Evolutionary conservation across 768 basidiomycete genomes (phyloP).

Genomic region (Kwoniella sp.): DNA sequence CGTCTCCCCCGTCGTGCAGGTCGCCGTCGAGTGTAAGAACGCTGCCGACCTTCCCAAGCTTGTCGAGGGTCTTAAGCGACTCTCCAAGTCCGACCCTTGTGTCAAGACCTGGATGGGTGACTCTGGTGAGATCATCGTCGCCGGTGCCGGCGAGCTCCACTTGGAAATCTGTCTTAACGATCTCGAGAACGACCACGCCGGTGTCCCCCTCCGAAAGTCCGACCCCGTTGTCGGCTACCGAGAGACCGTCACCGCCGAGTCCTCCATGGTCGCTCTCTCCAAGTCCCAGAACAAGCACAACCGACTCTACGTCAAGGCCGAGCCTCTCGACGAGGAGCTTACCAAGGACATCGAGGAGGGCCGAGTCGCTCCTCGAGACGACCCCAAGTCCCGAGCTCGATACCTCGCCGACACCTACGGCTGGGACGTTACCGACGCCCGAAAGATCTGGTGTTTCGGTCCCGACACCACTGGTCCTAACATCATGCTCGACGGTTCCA

Average conservation of each 20-base stretch:
- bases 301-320: constrained; percentile 89
- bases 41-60: constrained; percentile 98
- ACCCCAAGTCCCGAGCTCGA: constrained; percentile 96
- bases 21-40: constrained; percentile 99
- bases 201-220: constrained; percentile 97
- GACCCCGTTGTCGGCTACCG: constrained; percentile 93
- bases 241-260: constrained; percentile 96
- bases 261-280: constrained; percentile 90
- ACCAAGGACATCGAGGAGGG: constrained; percentile 89
- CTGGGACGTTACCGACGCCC: constrained; percentile 98
- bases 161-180: constrained; percentile 99
- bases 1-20: constrained; percentile 97
- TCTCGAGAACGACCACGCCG: constrained; percentile 98
- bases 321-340: constrained; percentile 92
- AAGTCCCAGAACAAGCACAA: constrained; percentile 99
- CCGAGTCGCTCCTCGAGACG: constrained; percentile 84
- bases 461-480: constrained; percentile 97
- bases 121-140: constrained; percentile 96
- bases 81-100: constrained; percentile 99
- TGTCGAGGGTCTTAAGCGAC: constrained; percentile 99
- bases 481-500: constrained; percentile 94
- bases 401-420: constrained; percentile 92
- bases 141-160: constrained; percentile 98
- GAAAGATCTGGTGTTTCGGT: constrained; percentile 99
- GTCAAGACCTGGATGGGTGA: constrained; percentile 92